Evolutionary conservation across 257 asterid genomes (phyloP).

Genomic region (Solanum arcanum): DNA sequence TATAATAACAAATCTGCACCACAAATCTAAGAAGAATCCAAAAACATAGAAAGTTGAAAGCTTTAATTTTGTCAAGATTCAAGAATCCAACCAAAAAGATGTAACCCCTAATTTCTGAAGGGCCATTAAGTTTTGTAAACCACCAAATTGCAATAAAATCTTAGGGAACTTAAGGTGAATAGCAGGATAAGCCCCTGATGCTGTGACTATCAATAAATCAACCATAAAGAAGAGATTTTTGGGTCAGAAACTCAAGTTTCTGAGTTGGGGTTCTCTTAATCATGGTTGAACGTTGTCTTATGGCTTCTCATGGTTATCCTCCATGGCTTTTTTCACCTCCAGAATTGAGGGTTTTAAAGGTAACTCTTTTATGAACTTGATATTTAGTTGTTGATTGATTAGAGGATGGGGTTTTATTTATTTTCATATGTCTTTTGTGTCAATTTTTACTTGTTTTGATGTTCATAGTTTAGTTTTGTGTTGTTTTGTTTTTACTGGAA

Average conservation of each 20-base stretch:
- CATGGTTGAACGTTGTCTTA: conserved; percentile 51
- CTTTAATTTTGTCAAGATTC: conserved; percentile 1
- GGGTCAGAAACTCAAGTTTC: conserved; percentile 2
- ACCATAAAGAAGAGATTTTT: neutral
- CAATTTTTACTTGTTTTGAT: neutral
- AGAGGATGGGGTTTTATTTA: neutral
- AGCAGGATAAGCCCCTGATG: conserved; percentile 26
- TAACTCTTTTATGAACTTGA: neutral
- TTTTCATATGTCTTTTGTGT: neutral
- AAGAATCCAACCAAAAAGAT: conserved; percentile 3
- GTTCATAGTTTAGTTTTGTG: neutral
- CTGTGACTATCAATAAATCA: neutral
- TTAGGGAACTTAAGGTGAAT: conserved; percentile 22
- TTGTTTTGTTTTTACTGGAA: neutral
- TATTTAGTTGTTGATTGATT: neutral
- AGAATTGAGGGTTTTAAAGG: conserved; percentile 43
- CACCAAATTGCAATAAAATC: conserved; percentile 16
- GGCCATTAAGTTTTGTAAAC: neutral
- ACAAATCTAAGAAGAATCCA: neutral
- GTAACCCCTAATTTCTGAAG: neutral
- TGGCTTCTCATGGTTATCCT: conserved; percentile 65
- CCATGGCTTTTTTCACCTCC: conserved; percentile 28
- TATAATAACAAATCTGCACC: neutral
- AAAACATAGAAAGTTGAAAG: neutral
- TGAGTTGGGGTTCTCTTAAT: conserved; percentile 5